Evolutionary conservation across 1,284 basidiomycete species (phyloP), one percentile per base, ranked within the genome.

Genomic region (Cryptococcus sp.): DNA sequence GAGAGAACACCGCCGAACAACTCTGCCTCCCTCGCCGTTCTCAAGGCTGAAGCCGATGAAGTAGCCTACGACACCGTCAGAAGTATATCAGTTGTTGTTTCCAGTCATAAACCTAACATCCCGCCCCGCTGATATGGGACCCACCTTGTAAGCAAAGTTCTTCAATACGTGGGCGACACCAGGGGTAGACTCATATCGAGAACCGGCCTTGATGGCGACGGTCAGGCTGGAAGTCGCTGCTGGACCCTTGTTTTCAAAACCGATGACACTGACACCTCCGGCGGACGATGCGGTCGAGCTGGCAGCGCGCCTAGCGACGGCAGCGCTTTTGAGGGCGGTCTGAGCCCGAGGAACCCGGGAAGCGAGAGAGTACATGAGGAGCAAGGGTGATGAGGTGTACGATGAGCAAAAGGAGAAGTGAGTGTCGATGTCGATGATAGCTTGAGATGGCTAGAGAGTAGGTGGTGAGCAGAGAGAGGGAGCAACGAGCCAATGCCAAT

Each of bases 121-220:
- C 17, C n/a, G n/a, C 23, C 52, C 19, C 27, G 45, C 45, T 27
- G 22, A 22, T 15, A n/a, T 19, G 19, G 6, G 25, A 70, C 78
- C 54, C 68, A 95, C 93, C 89, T 94, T 96, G 87, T 93, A 96
- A 61, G 92, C 88, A 84, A 93, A 95, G 85, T 91, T 93, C 85
- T 94, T 94, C 79, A 96, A 84, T 64, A 87, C 87, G 82, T 94
- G 90, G 10, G 93, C 91, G 65, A 91, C 85, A 73, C 93, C 93
- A 50, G 90, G 86, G 72, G 88, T 87, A 61, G 86, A 80, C 83
- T 97, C 89, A 77, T 87, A 93, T 71, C 93, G 83, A 72, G 87
- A 87, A 57, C 93, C 93, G 59, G 91, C 93, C 80, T 93, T 94
- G 80, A 94, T 86, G 68, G 94, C 85, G 72, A 97, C 83, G 53